Conservation (phyloP, 2,329 filamentous ascomycete genomes). For the Hymenoscyphus repandus region DNA sequence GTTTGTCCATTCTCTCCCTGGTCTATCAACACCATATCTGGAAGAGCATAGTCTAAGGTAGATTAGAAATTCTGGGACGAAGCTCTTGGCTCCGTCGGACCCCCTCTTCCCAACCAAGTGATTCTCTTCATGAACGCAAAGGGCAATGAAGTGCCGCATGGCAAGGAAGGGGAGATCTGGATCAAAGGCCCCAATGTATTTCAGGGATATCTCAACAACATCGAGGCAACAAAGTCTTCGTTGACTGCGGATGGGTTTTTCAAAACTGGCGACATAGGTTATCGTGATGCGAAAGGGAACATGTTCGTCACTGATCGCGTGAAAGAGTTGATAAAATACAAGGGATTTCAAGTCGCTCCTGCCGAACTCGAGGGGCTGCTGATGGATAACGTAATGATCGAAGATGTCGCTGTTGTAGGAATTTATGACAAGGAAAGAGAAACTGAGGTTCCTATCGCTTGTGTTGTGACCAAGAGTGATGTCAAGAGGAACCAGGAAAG, state of each 20-base stretch:
- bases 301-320: slow-evolving; percentile 84
- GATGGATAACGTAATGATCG: slow-evolving; percentile 37
- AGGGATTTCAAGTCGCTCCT: slow-evolving; percentile 64
- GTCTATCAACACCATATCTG: too few relatives aligned
- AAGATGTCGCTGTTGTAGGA: slow-evolving; percentile 51
- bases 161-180: slow-evolving; percentile 63
- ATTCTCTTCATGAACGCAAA: slow-evolving; percentile 6
- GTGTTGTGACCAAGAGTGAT: slow-evolving; percentile 43
- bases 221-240: slow-evolving; percentile 59
- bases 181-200: slow-evolving; percentile 59
- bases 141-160: slow-evolving; percentile 34
- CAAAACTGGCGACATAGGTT: slow-evolving; percentile 72
- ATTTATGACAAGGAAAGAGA: slow-evolving; percentile 53
- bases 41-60: too few relatives aligned
- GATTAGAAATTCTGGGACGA: slow-evolving; percentile 5
- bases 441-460: slow-evolving; percentile 65
- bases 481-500: slow-evolving; percentile 18
- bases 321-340: slow-evolving; percentile 58
- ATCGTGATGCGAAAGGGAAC: slow-evolving; percentile 68
- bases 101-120: slow-evolving; percentile 7
- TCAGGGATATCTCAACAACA: slow-evolving; percentile 51
- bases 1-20: too few relatives aligned
- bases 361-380: slow-evolving; percentile 54
- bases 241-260: slow-evolving; percentile 75
- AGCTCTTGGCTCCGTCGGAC: slow-evolving; percentile 8